phyloP scores from a whole-genome alignment of 805 yeast genomes.

The Starmera pachycereana region DNA sequence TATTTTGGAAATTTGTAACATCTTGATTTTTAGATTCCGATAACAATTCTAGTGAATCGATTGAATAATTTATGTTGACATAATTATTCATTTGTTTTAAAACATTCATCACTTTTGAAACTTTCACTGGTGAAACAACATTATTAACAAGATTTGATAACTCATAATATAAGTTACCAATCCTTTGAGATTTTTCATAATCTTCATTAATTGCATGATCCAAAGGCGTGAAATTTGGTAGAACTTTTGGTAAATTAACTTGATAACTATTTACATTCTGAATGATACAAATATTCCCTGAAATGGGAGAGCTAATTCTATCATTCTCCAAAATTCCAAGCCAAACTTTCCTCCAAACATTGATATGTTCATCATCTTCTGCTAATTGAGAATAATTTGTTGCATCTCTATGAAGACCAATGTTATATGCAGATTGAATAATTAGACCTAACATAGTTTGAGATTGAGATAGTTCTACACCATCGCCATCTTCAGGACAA shows the following conservation, averaged over 20 bases:
- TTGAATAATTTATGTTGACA: conserved; percentile 9
- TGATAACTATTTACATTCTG: conserved; percentile 10
- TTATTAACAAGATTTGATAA: conserved; percentile 14
- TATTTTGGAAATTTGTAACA: conserved; percentile 7
- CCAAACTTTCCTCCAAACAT: conserved; percentile 18
- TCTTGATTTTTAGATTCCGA: conserved; percentile 1
- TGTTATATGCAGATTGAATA: conserved; percentile 32
- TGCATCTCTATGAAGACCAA: conserved; percentile 42
- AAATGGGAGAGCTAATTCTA: conserved; percentile 9
- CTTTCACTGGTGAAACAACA: conserved; percentile 7
- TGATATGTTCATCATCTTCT: conserved; percentile 8
- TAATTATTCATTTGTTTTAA: conserved; percentile 10
- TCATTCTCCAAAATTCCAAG: conserved; percentile 16
- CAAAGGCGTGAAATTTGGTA: conserved; percentile 1
- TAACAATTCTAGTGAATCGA: conserved; percentile 1
- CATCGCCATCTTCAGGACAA: conserved; percentile 42
- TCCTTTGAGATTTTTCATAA: conserved; percentile 8
- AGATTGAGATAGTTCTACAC: conserved; percentile 31
- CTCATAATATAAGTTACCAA: conserved; percentile 8
- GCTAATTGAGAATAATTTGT: conserved; percentile 14
- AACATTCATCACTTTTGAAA: conserved; percentile 8
- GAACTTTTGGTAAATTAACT: conserved; percentile 7
- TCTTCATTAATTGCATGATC: conserved; percentile 10
- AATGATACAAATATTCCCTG: conserved; percentile 14
- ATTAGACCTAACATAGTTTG: conserved; percentile 28